Base-by-base conservation (phyloP, 2,329 filamentous ascomycete species). In the Venturia nashicola region DNA sequence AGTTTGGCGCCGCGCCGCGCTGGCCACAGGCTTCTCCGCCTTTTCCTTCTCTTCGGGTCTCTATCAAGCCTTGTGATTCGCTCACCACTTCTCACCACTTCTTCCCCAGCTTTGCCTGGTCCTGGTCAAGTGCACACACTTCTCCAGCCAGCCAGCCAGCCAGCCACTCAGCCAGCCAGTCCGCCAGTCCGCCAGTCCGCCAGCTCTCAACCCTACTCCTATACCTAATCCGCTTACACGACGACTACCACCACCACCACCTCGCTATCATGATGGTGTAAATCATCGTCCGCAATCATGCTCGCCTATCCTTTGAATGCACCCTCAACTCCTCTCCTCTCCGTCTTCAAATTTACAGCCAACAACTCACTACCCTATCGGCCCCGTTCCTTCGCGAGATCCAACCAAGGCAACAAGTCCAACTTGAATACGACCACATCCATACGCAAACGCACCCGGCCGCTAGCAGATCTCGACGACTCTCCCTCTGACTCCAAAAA, bases 401-500 rank as follows among this genome's bases (percentile, higher is more conserved):
- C 27, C 27, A 12, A n/a, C 11, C 55, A 20, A n/a, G 32, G 18
- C 55, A 59, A 5, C 9, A 51, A 51, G 20, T 8, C 27, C 32
- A 36, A 11, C 14, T 27, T 27, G 27, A n/a, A 5, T 12, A n/a
- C 27, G 16, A 36, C 27, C 27, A 57, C 5, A 7, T 36, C 51
- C 14, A 57, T n/a, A 57, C 32, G 61, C 23, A 65, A 65, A 48
- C 63, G 63, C 18, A 23, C 43, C n/a, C 57, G 63, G 12, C 43
- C 59, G n/a, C n/a, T 59, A 9, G 23, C 59, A 39, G 43, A 61
- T 23, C 12, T 65, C 32, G 63, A 62, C 36, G 63, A 62, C 23
- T 36, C 18, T 20, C 7, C 11, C 6, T n/a, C 40, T n/a, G 20
- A 36, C 23, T 55, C 46, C 59, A 65, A 42, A 36, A 90, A 91